Percentiles rank a stretch among this genome's conserved stretches.
phyloP scores from a whole-genome alignment of 257 asterid species.

The Anisodus tanguticus region DNA sequence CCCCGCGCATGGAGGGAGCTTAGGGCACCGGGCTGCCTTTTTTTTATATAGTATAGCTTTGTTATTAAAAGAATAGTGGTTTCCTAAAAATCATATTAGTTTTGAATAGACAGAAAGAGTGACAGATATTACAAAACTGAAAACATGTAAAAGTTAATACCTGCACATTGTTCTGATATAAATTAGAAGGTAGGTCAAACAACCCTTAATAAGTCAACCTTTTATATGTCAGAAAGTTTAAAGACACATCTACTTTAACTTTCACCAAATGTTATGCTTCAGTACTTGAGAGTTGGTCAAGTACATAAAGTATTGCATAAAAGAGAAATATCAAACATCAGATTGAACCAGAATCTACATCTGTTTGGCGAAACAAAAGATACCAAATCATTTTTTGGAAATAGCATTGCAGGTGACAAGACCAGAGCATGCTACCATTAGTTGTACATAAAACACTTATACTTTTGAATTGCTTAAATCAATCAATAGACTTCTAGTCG shows the following conservation, averaged over 20 bases:
- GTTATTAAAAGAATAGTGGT: neutral
- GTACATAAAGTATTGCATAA: neutral
- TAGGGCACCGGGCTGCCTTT: too few relatives aligned
- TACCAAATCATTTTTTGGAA: neutral
- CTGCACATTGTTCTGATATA: neutral
- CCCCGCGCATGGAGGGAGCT: too few relatives aligned
- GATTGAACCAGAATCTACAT: neutral
- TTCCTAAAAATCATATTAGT: neutral
- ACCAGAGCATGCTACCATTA: neutral
- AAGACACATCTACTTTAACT: neutral
- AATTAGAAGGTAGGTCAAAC: neutral
- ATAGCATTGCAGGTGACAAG: neutral
- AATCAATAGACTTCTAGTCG: neutral
- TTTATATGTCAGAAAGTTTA: neutral
- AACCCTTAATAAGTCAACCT: neutral
- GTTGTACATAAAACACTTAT: neutral
- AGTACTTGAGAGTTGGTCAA: neutral
- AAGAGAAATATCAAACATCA: neutral
- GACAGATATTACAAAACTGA: neutral
- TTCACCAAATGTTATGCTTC: neutral
- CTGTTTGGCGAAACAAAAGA: neutral
- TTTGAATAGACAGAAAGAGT: neutral
- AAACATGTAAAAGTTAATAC: slow-evolving; percentile 8
- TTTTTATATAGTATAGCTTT: neutral
- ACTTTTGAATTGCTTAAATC: slow-evolving; percentile 8